These are phyloP conservation scores for Corchorus capsularis DNA, from an alignment of 345 rosid genomes.

Conservation along the genomic window DNA sequence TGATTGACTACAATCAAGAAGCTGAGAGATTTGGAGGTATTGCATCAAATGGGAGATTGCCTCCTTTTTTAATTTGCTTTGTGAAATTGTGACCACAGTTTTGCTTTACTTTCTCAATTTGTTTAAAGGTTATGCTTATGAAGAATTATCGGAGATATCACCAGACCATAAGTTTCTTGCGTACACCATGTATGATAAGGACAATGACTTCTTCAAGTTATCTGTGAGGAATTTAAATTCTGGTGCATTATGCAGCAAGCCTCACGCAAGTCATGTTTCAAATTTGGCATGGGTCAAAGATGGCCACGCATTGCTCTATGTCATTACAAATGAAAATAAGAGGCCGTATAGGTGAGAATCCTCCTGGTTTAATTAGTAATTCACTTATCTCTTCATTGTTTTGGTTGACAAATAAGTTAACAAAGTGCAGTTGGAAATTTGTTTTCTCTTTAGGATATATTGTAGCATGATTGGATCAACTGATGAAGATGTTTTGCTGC, in stretches of 20 bases:
- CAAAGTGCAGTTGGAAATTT: constrained; percentile 16
- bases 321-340: constrained; percentile 77
- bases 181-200: constrained; percentile 97
- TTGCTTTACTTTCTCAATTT: constrained; percentile 1
- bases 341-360: constrained; percentile 70
- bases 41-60: not conserved
- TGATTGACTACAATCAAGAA: constrained; percentile 90
- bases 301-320: constrained; percentile 87
- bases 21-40: constrained; percentile 98
- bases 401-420: constrained; percentile 10
- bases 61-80: not conserved
- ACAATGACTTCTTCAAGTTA: constrained; percentile 74
- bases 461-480: constrained; percentile 91
- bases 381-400: constrained; percentile 11
- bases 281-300: constrained; percentile 89
- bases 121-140: constrained; percentile 83
- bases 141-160: constrained; percentile 88
- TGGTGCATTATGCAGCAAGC: constrained; percentile 89
- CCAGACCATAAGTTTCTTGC: constrained; percentile 93
- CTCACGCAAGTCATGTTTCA: constrained; percentile 82
- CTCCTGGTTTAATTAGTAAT: not conserved
- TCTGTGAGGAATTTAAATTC: constrained; percentile 87
- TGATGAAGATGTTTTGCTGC: constrained; percentile 82
- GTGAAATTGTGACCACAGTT: not conserved
- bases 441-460: constrained; percentile 49